Conservation (phyloP, 495 filamentous ascomycete genomes). For the Parathielavia appendiculata region DNA sequence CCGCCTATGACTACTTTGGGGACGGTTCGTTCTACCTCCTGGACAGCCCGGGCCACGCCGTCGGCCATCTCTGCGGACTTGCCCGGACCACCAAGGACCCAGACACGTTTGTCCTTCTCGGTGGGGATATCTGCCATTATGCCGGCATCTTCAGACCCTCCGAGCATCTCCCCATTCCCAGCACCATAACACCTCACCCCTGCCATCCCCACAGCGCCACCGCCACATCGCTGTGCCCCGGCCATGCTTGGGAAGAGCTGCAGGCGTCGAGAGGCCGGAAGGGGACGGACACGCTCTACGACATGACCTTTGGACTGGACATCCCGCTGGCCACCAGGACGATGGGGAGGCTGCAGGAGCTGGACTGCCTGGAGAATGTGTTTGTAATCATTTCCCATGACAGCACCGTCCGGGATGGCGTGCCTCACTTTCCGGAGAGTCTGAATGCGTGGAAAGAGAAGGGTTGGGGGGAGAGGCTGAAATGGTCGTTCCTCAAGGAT, state of each 20-base stretch:
- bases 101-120: slow-evolving; percentile 49
- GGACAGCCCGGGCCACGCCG: slow-evolving; percentile 46
- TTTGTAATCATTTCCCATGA: slow-evolving; percentile 52
- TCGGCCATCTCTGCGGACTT: slow-evolving; percentile 49
- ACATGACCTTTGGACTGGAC: slow-evolving; percentile 28
- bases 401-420: slow-evolving; percentile 31
- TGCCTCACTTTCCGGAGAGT: slow-evolving; percentile 43
- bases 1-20: slow-evolving; percentile 53
- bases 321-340: slow-evolving; percentile 31
- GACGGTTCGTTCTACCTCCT: slow-evolving; percentile 54
- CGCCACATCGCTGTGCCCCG: slow-evolving; percentile 20
- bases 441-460: slow-evolving; percentile 44
- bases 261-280: slow-evolving; percentile 20
- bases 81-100: slow-evolving; percentile 38
- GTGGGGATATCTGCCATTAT: slow-evolving; percentile 51
- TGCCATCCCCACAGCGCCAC: slow-evolving; percentile 18
- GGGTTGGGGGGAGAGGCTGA: slow-evolving; percentile 34
- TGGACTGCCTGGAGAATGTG: slow-evolving; percentile 46
- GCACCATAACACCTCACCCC: slow-evolving; percentile 33
- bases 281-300: slow-evolving; percentile 35
- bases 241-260: slow-evolving; percentile 25
- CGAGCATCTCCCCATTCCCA: slow-evolving; percentile 38
- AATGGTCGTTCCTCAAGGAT: slow-evolving; percentile 46
- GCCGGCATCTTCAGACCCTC: slow-evolving; percentile 47
- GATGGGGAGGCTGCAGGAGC: slow-evolving; percentile 38